Evolutionary conservation across 352 stramenopile species (phyloP).

Genomic region (Saprolegnia diclina): DNA sequence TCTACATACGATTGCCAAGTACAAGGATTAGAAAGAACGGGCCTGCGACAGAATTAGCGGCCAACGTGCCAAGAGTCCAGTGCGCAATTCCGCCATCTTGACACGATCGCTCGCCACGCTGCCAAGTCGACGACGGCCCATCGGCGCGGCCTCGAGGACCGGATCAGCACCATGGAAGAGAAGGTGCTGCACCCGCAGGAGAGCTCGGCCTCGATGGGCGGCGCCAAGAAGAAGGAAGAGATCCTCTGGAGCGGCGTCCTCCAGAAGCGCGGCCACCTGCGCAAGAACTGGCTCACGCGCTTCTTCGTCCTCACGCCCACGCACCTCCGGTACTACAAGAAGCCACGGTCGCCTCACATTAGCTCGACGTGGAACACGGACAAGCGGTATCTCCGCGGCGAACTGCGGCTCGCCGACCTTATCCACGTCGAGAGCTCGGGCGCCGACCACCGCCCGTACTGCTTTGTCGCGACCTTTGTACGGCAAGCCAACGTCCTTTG

Average conservation of each 20-base stretch:
- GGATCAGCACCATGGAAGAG: constrained; percentile 15
- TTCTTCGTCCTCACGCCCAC: constrained; percentile 60
- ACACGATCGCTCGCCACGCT: not conserved
- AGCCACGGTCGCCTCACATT: constrained; percentile 45
- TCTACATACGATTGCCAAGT: not conserved
- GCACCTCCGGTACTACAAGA: constrained; percentile 64
- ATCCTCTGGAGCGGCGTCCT: constrained; percentile 32
- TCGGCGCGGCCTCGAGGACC: constrained; percentile 2
- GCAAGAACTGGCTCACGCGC: constrained; percentile 64
- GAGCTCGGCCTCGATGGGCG: not conserved
- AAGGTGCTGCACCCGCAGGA: not conserved
- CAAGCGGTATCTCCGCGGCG: constrained; percentile 59
- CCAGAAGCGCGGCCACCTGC: constrained; percentile 65
- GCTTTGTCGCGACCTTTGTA: constrained; percentile 46
- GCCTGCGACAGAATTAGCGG: no score
- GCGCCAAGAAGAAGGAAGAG: constrained; percentile 24
- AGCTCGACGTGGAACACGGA: constrained; percentile 31
- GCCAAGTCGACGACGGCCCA: not conserved
- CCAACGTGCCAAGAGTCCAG: no score
- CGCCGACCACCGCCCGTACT: constrained; percentile 50
- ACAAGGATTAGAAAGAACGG: no score
- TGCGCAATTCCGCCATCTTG: not conserved
- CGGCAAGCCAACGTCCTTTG: not conserved
- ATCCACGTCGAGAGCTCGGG: constrained; percentile 55
- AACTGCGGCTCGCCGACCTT: constrained; percentile 52